Percentiles rank a stretch among this genome's conserved stretches.
phyloP scores from a whole-genome alignment of 176 grass and related monocot species.

The Hordeum vulgare region DNA sequence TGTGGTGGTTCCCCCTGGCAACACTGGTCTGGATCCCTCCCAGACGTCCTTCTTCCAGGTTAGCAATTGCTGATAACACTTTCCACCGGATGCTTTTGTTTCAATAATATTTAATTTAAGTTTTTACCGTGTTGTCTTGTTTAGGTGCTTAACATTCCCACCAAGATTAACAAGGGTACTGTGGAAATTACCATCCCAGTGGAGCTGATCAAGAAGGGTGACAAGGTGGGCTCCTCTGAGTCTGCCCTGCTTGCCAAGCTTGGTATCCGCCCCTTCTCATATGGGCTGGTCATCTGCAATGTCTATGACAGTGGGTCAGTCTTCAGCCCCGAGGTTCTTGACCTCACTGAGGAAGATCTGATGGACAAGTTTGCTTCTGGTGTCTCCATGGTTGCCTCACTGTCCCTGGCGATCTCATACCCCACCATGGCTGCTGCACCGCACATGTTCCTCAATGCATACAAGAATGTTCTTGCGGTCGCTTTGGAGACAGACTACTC shows the following conservation, averaged over 20 bases:
- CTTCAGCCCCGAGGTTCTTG: constrained; percentile 82
- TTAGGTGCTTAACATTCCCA: constrained; percentile 86
- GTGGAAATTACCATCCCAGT: constrained; percentile 85
- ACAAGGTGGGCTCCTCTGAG: constrained; percentile 84
- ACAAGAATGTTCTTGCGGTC: constrained; percentile 86
- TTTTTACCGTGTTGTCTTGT: neutral
- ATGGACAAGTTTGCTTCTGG: constrained; percentile 54
- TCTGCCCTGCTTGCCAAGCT: constrained; percentile 75
- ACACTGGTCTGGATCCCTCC: constrained; percentile 86
- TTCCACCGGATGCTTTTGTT: neutral
- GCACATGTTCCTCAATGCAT: constrained; percentile 79
- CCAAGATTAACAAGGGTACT: constrained; percentile 95
- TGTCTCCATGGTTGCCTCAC: constrained; percentile 66
- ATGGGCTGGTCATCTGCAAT: constrained; percentile 52
- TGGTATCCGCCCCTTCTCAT: constrained; percentile 78
- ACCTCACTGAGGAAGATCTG: constrained; percentile 70
- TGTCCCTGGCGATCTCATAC: constrained; percentile 66
- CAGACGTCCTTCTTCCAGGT: constrained; percentile 96
- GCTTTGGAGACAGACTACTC: constrained; percentile 77
- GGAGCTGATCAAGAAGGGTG: constrained; percentile 75
- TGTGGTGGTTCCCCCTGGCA: constrained; percentile 74
- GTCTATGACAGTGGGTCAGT: constrained; percentile 71
- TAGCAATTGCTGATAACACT: neutral
- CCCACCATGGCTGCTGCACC: constrained; percentile 74
- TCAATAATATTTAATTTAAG: neutral